phyloP scores from a whole-genome alignment of 371 early-diverging fungal genomes.

The Dichotomocladium elegans region DNA sequence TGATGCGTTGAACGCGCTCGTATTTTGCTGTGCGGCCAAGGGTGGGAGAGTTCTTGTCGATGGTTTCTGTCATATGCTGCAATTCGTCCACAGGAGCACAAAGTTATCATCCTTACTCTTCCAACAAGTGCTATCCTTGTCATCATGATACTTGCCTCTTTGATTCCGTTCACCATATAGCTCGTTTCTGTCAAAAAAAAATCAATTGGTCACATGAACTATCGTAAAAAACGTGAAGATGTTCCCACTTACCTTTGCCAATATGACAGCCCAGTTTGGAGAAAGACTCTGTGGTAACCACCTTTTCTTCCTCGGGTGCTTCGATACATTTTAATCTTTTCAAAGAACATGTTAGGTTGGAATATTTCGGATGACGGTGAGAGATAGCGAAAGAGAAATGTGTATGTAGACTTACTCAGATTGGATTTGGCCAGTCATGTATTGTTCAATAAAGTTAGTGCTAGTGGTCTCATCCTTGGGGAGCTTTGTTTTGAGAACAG shows the following conservation, averaged over 20 bases:
- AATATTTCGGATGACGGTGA: too few species aligned
- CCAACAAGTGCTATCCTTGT: slow-evolving; percentile 4
- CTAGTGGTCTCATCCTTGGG: slow-evolving; percentile 47
- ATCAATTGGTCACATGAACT: neutral
- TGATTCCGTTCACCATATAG: slow-evolving; percentile 64
- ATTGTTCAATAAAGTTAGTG: slow-evolving; percentile 76
- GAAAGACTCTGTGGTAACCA: slow-evolving; percentile 64
- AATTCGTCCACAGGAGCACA: slow-evolving; percentile 11
- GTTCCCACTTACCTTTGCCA: slow-evolving; percentile 44
- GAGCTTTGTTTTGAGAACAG: slow-evolving; percentile 63
- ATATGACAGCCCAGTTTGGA: slow-evolving; percentile 86
- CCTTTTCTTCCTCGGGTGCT: slow-evolving; percentile 71
- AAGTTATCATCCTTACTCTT: slow-evolving; percentile 3
- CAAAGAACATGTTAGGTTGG: neutral
- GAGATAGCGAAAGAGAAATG: neutral
- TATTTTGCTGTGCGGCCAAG: slow-evolving; percentile 79
- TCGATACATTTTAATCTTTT: slow-evolving; percentile 73
- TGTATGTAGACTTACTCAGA: slow-evolving; percentile 26
- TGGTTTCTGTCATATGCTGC: slow-evolving; percentile 66
- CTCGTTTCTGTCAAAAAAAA: slow-evolving; percentile 45
- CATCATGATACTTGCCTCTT: slow-evolving; percentile 34
- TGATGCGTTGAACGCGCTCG: slow-evolving; percentile 70
- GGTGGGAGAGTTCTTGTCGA: slow-evolving; percentile 88
- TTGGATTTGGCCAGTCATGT: slow-evolving; percentile 77
- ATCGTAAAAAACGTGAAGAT: neutral